Conservation (phyloP, 2,329 filamentous ascomycete species). For the Trichoderma semiorbis region DNA sequence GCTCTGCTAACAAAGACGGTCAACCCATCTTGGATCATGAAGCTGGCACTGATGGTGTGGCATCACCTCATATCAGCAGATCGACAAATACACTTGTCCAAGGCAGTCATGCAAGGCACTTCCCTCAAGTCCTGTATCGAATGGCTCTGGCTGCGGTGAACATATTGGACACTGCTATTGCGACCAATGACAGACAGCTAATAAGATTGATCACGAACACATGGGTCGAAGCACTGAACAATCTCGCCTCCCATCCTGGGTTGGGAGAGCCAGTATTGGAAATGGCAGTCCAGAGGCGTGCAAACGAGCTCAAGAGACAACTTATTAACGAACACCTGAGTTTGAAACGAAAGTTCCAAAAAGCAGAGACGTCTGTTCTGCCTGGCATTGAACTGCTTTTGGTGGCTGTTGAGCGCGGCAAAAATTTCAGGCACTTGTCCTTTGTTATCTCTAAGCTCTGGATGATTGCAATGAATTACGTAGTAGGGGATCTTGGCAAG, state of each 20-base stretch:
- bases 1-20: neutral
- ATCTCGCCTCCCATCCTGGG: neutral
- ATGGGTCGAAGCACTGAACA: neutral
- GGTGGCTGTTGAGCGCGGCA: neutral
- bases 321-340: neutral
- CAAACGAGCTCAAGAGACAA: neutral
- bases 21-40: neutral
- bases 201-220: neutral
- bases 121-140: neutral
- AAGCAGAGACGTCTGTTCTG: neutral
- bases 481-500: neutral
- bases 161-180: neutral
- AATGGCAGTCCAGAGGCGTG: neutral
- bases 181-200: neutral
- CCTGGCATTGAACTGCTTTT: neutral
- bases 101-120: neutral
- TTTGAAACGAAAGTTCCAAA: neutral
- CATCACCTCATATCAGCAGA: neutral
- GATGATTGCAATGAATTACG: neutral
- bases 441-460: constrained; percentile 5
- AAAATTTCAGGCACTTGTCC: neutral
- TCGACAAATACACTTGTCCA: neutral
- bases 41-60: neutral
- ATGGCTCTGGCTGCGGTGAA: neutral
- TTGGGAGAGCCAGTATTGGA: neutral